Conservation (phyloP, 768 basidiomycete species). For the Chlorophyllum brunneum region DNA sequence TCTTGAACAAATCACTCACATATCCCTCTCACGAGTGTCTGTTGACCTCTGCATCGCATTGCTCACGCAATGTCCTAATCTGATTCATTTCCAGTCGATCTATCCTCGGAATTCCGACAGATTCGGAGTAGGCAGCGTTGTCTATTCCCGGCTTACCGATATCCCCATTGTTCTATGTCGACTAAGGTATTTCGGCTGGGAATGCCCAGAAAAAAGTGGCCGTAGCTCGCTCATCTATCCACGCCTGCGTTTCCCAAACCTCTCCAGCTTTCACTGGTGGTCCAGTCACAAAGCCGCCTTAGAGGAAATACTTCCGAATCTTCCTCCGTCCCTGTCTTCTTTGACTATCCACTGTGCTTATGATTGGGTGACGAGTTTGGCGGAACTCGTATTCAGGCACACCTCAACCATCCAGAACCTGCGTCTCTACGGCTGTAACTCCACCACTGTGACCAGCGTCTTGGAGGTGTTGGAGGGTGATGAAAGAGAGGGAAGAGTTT, state of each 20-base stretch:
- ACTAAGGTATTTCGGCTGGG: neutral
- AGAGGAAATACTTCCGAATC: neutral
- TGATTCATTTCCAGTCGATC: neutral
- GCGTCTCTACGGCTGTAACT: neutral
- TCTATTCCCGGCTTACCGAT: no score
- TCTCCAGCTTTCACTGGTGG: neutral
- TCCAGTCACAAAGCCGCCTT: neutral
- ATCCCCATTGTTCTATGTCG: neutral
- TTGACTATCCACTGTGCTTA: neutral
- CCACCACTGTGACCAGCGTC: neutral
- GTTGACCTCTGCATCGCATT: neutral
- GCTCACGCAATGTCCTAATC: neutral
- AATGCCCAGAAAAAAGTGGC: no score
- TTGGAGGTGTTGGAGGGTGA: neutral
- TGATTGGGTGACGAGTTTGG: neutral
- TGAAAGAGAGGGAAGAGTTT: neutral
- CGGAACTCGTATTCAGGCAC: neutral
- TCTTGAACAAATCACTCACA: neutral
- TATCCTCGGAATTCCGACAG: no score
- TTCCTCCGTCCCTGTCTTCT: neutral
- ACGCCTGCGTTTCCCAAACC: neutral
- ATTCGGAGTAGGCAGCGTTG: no score
- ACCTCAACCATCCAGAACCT: neutral
- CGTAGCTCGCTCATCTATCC: neutral
- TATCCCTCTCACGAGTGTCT: neutral